These are phyloP conservation scores for Aspergillus kassunensis DNA, from an alignment of 495 filamentous ascomycete species.

Conservation along the genomic window DNA sequence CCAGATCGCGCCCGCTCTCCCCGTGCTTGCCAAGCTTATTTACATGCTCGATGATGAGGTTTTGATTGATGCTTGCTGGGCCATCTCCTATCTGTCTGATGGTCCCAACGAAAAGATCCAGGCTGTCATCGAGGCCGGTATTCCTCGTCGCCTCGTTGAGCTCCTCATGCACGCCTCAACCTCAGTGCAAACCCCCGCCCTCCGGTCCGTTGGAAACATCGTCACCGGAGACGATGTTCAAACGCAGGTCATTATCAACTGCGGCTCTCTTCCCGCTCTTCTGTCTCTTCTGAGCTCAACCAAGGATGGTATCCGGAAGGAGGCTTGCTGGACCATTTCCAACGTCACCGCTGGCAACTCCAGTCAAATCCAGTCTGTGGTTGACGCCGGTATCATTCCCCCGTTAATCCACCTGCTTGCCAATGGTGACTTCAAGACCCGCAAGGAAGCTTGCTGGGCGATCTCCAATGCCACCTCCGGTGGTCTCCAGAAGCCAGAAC, in stretches of 20 bases:
- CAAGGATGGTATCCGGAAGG: conserved; percentile 99
- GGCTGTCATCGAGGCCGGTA: conserved; percentile 96
- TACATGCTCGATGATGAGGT: conserved; percentile 99
- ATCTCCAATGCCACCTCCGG: conserved; percentile 99
- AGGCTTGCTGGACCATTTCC: conserved; percentile 99
- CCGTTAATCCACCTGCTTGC: conserved; percentile 93
- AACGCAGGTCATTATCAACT: conserved; percentile 99
- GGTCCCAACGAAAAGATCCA: conserved; percentile 99
- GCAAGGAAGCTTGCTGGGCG: conserved; percentile 99
- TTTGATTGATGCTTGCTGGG: conserved; percentile 99
- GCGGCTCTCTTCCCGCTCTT: conserved; percentile 85
- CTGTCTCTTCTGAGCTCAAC: conserved; percentile 89
- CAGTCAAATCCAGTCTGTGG: conserved; percentile 93
- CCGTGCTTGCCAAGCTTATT: conserved; percentile 92
- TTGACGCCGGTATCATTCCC: conserved; percentile 95
- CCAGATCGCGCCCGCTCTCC: conserved; percentile 93
- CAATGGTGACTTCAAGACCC: conserved; percentile 97
- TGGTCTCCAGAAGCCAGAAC: conserved; percentile 96
- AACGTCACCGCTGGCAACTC: conserved; percentile 99
- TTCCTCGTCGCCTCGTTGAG: conserved; percentile 94
- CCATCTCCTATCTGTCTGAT: conserved; percentile 98
- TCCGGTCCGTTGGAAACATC: conserved; percentile 97
- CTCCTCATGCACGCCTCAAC: conserved; percentile 99
- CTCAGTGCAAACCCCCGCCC: conserved; percentile 95
- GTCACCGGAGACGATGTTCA: conserved; percentile 99